Evolutionary conservation across 345 rosid genomes (phyloP).

Genomic region (Erodium maritimum): DNA sequence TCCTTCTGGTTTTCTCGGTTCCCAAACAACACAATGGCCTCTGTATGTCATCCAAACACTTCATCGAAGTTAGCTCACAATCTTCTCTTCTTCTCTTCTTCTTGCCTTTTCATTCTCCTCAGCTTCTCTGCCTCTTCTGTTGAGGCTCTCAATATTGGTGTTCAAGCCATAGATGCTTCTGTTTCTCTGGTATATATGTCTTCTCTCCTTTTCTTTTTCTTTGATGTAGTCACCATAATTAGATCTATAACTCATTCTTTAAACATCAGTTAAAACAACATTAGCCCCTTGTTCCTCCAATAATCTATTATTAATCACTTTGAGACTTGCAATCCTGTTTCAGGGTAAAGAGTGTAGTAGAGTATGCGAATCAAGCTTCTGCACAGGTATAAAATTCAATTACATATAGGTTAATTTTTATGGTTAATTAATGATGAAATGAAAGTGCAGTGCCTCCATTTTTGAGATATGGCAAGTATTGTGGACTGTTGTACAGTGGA

Average conservation of each 20-base stretch:
- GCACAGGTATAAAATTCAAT: conserved; percentile 35
- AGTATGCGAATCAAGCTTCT: conserved; percentile 77
- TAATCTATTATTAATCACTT: too few relatives aligned
- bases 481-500: conserved; percentile 78
- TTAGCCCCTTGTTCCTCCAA: too few relatives aligned
- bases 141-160: conserved; percentile 55
- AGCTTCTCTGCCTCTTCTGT: conserved; percentile 19
- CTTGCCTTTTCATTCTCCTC: conserved; percentile 2
- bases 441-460: conserved; percentile 64
- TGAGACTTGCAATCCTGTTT: too few relatives aligned
- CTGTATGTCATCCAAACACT: conserved; percentile 7
- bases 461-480: conserved; percentile 83
- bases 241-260: too few relatives aligned
- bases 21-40: neutral
- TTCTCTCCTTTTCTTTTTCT: neutral
- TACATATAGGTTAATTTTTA: too few relatives aligned
- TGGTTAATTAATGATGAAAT: neutral
- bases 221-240: neutral
- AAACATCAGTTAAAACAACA: too few relatives aligned
- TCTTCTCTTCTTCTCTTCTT: neutral
- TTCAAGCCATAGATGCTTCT: conserved; percentile 36
- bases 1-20: conserved; percentile 12
- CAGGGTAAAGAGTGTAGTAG: conserved; percentile 76
- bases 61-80: conserved; percentile 14
- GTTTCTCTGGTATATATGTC: conserved; percentile 39